Conservation (phyloP, 2,329 filamentous ascomycete genomes). For the Pezizomycotina sp. region DNA sequence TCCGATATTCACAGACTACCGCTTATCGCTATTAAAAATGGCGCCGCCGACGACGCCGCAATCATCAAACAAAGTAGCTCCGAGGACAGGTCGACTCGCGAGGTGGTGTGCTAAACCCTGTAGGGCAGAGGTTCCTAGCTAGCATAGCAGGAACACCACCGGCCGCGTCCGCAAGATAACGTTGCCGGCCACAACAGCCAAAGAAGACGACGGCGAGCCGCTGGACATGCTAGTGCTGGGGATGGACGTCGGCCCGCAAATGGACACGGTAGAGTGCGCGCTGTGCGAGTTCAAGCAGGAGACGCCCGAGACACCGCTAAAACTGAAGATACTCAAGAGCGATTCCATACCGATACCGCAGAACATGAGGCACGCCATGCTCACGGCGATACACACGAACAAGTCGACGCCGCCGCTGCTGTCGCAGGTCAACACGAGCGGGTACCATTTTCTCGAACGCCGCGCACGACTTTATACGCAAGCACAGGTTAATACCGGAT, state of each 20-base stretch:
- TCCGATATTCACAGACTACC: too few relatives aligned
- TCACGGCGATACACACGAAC: constrained; percentile 41
- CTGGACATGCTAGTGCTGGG: constrained; percentile 40
- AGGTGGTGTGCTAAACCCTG: too few relatives aligned
- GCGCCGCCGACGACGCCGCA: background rate
- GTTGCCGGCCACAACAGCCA: constrained; percentile 11
- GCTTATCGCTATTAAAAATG: too few relatives aligned
- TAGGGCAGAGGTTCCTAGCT: too few relatives aligned
- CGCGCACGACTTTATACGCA: constrained; percentile 35
- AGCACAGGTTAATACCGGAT: constrained; percentile 30
- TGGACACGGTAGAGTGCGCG: constrained; percentile 44
- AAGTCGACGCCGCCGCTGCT: constrained; percentile 38
- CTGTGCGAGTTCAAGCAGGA: constrained; percentile 41
- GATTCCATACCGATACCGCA: constrained; percentile 40
- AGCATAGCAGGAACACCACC: constrained; percentile 3
- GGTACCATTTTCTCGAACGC: constrained; percentile 41
- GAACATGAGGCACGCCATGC: constrained; percentile 39
- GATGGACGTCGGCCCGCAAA: constrained; percentile 38
- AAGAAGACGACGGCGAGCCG: constrained; percentile 25
- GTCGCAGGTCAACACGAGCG: constrained; percentile 41
- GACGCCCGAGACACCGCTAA: constrained; percentile 37
- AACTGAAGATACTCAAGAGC: constrained; percentile 42
- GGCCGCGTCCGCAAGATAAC: constrained; percentile 2
- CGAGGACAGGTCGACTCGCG: constrained; percentile 2
- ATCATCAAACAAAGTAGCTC: background rate